Evolutionary conservation across 495 filamentous ascomycete species (phyloP), one percentile per base, ranked within the genome.

Genomic region (Neurospora africana): DNA sequence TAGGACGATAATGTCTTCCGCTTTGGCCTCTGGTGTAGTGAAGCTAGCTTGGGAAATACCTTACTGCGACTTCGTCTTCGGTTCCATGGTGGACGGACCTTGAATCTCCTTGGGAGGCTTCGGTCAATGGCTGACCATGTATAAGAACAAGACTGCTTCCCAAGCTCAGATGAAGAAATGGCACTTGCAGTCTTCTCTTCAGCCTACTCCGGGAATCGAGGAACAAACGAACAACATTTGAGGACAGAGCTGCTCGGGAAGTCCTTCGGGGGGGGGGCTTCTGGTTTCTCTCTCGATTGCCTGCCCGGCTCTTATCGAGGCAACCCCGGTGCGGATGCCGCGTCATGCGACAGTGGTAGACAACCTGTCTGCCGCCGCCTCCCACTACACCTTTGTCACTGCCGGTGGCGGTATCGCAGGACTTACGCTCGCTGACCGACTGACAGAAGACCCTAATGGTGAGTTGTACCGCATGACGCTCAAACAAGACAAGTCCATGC

Each of bases 361-460:
- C 15, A 47, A 68, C 15, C 70, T 69, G 19, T 68, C 41, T 19
- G 58, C 69, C 33, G 39, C 74, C 6, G 37, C 37, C 11, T 73
- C 68, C 17, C 78, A 76, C 73, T 86, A 86, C 44, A 84, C 85
- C 68, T 86, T 85, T 75, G 78, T 87, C 58, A 79, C 86, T 67
- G 79, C 84, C 7, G 84, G 85, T 17, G 84, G 83, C 30, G 86
- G 86, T 2, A 82, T 83, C 19, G 80, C 81, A 40, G 84, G 85
- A 5, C 76, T 87, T 21, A 83, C 82, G 2, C 75, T 88, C 35
- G 86, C 86, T 3, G 80, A 83, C 61, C 78, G 84, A 27, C 76
- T 88, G 33, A 84, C 82, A 8, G 82, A 86, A 79, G 83, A 73
- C 74, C 81, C 75, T 72, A 81, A 69, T 78, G 83, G 76, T 79